These are phyloP conservation scores for Auriculariales sp. DNA, from an alignment of 768 basidiomycete species.

Conservation along the genomic window DNA sequence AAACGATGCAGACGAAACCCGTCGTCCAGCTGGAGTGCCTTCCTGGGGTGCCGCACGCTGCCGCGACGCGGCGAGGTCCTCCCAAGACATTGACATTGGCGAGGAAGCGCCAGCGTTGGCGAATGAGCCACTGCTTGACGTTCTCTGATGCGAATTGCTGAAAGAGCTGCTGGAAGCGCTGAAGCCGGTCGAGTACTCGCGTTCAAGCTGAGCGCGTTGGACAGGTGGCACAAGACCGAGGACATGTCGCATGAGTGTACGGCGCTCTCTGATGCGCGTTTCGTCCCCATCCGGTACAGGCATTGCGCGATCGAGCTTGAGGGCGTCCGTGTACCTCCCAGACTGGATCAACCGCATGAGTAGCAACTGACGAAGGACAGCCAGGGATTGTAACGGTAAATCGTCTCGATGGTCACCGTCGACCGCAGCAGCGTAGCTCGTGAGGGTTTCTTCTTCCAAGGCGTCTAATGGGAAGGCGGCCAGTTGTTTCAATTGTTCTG, in stretches of 20 bases:
- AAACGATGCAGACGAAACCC: no score
- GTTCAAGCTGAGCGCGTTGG: neutral
- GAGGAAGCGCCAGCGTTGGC: no score
- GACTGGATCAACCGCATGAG: neutral
- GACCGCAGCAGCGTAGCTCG: neutral
- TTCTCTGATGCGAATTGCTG: no score
- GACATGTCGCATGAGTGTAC: neutral
- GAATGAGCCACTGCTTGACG: no score
- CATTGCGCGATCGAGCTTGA: neutral
- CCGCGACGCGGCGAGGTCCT: neutral
- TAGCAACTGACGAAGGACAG: neutral
- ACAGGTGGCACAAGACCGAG: neutral
- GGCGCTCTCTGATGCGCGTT: neutral
- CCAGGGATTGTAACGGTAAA: neutral
- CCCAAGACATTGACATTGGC: neutral
- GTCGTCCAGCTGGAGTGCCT: no score
- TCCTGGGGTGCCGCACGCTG: neutral
- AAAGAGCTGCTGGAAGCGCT: no score
- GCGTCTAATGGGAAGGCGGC: neutral
- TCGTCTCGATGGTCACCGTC: no score
- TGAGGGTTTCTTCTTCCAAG: neutral
- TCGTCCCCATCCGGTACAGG: neutral
- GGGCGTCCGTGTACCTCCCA: neutral
- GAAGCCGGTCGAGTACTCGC: neutral
- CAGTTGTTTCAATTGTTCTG: neutral